Conservation (phyloP, 345 rosid species). For the Eucalyptus victrix region DNA sequence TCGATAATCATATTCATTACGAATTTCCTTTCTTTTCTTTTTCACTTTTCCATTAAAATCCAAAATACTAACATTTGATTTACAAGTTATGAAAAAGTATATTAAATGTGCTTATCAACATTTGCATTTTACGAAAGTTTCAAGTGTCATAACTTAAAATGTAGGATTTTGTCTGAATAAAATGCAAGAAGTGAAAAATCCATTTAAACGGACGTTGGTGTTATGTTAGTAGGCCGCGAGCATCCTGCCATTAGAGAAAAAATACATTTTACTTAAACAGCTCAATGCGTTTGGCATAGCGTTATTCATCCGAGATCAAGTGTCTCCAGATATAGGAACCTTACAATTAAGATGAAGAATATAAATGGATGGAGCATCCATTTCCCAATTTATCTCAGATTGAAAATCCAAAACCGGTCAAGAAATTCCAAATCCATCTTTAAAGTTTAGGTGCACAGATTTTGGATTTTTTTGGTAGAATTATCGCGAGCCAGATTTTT, state of each 20-base stretch:
- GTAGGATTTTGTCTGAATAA: background rate
- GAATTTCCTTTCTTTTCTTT: background rate
- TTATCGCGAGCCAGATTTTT: background rate
- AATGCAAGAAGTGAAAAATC: background rate
- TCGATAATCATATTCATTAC: background rate
- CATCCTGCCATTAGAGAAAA: background rate
- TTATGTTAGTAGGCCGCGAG: background rate
- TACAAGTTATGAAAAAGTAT: background rate
- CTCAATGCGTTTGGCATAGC: background rate
- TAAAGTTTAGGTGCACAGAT: background rate
- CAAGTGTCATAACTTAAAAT: background rate
- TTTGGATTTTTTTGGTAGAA: no score
- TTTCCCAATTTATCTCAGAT: background rate
- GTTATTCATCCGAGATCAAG: background rate
- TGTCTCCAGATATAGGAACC: background rate
- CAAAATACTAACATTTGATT: background rate
- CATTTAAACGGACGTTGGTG: background rate
- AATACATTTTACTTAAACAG: background rate
- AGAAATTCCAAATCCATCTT: background rate
- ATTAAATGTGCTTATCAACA: background rate
- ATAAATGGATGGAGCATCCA: background rate
- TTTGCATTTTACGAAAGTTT: background rate
- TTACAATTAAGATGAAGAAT: background rate
- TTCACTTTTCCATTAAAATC: background rate
- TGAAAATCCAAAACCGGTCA: background rate